Evolutionary conservation across 1,139 yeast species (phyloP), one percentile per base, ranked within the genome.

Genomic region (Kodamaea sp.): DNA sequence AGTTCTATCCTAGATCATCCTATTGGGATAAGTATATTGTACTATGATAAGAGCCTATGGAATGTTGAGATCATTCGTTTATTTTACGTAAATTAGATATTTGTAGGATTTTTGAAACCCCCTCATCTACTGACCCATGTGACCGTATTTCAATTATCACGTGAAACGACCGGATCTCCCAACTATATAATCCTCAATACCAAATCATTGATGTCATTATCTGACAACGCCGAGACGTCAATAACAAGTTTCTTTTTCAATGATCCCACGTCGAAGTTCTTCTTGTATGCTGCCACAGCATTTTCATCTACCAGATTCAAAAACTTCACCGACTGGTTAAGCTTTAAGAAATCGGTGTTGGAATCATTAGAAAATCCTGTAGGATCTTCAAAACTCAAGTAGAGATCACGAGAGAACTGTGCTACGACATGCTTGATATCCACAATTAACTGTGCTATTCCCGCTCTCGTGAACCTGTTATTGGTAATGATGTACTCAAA

Each of bases 401-500:
- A 44, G 16, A 67, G 47, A 7, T 44, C 45, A 6, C 34, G 42
- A 2, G 53, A 57, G 34, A 83, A 51, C 21, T 60, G 44, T 2
- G 56, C 50, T 44, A 70, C 65, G n/a, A 83, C 42, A 24, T 68
- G 67, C 1, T 59, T 54, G 24, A 82, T 62, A 53, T 87, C 95
- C 4, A 55, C 45, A 5, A 61, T 52, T 15, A 88, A 63, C 50
- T 83, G 90, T 6, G 48, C 46, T 1, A 80, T 72, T 0, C 95
- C 95, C 1, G 43, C 31, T 10, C 49, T 43, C 28, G 72, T 73
- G 57, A 88, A 88, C 43, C 68, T 73, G 52, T 83, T 83, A 32
- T 80, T 75, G 42, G 82, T 78, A 30, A 84, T 64, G 31, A 84
- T 70, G 36, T 77, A 76, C 43, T 80, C 83, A 49, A 71, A 66